These are phyloP conservation scores for Aeschynomene evenia DNA, from an alignment of 306 rosid species.

Conservation along the genomic window DNA sequence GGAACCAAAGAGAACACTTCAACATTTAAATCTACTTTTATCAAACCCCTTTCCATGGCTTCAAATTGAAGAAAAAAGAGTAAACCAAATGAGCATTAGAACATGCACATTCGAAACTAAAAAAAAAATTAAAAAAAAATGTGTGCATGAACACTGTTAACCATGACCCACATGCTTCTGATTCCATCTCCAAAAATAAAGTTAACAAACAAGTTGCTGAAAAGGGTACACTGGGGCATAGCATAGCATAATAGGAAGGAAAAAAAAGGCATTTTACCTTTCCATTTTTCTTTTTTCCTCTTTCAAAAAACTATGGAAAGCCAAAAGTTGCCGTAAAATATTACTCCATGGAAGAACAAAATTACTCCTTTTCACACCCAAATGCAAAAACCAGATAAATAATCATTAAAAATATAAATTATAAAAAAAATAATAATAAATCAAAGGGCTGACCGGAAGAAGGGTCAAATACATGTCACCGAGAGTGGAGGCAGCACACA, in stretches of 20 bases:
- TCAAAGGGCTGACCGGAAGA: constrained; percentile 20
- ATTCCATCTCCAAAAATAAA: neutral
- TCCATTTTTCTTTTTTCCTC: too few species aligned
- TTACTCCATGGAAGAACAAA: neutral
- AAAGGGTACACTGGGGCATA: constrained; percentile 19
- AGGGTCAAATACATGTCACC: constrained; percentile 27
- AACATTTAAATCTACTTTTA: neutral
- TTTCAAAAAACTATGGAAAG: neutral
- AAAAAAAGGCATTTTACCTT: neutral
- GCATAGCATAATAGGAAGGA: neutral
- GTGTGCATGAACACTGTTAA: neutral
- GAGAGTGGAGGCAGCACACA: constrained; percentile 18
- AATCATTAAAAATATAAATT: neutral
- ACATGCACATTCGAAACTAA: neutral
- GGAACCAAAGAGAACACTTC: neutral
- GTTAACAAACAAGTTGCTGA: neutral
- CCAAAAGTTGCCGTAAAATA: neutral
- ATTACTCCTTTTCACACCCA: neutral
- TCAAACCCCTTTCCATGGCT: neutral
- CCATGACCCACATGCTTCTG: neutral
- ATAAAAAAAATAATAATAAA: neutral
- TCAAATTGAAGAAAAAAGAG: neutral
- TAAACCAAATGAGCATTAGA: constrained; percentile 4
- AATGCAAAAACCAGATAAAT: constrained; percentile 4
- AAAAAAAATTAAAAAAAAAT: neutral